These are phyloP conservation scores for Halenospora varia DNA, from an alignment of 495 filamentous ascomycete species.

Conservation along the genomic window DNA sequence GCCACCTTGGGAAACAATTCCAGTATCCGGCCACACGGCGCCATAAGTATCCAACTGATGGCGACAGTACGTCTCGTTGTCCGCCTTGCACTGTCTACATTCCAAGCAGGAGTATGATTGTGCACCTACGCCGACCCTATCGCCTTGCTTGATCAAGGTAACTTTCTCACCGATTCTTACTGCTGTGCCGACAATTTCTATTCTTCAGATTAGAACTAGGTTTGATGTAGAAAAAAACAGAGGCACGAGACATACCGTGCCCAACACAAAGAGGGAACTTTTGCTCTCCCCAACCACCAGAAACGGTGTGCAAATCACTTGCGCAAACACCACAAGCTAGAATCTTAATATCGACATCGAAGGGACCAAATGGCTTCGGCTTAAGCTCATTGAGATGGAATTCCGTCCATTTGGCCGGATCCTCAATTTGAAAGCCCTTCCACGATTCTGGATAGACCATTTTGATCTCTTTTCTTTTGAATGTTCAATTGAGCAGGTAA, in stretches of 20 bases:
- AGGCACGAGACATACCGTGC: conserved; percentile 34
- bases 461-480: no score
- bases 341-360: conserved; percentile 55
- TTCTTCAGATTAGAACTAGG: not conserved
- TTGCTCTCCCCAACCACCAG: conserved; percentile 50
- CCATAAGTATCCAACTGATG: conserved; percentile 55
- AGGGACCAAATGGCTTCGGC: conserved; percentile 54
- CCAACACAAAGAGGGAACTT: conserved; percentile 50
- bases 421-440: conserved; percentile 52
- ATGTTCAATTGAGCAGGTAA: no score
- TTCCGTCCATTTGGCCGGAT: conserved; percentile 44
- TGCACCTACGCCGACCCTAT: conserved; percentile 55
- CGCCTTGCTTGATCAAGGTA: conserved; percentile 47
- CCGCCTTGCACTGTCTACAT: conserved; percentile 53
- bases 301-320: conserved; percentile 54
- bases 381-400: conserved; percentile 54
- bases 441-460: conserved; percentile 29
- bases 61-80: conserved; percentile 55
- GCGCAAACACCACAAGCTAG: conserved; percentile 53
- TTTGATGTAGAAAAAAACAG: not conserved
- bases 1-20: conserved; percentile 48
- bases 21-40: conserved; percentile 49
- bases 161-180: conserved; percentile 54
- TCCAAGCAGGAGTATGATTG: conserved; percentile 50
- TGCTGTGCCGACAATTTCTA: conserved; percentile 30